Evolutionary conservation across 306 rosid species (phyloP), one percentile per base, ranked within the genome.

Genomic region (Medicago lupulina): DNA sequence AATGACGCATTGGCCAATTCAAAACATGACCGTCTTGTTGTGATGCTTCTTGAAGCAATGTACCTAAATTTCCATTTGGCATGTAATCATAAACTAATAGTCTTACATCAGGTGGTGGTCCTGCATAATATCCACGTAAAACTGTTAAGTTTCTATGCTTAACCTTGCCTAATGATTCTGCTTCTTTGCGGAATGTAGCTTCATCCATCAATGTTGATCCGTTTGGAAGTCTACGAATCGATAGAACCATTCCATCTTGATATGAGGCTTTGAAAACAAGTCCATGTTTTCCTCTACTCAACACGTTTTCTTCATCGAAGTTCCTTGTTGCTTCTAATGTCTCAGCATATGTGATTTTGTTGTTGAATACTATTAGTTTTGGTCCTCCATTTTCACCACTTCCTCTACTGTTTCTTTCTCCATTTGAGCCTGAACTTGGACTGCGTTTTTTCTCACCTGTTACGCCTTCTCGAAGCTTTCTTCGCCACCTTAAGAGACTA

Each of bases 1-100:
- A 91, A 77, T 92, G 97, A 28, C 97, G 93, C 97, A 90, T 92
- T 46, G 97, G 97, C 96, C 96, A 92, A 77, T 92, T 92, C 66
- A 92, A 77, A 4, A 92, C 94, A 73, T 92, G 97, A 0, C 97
- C 97, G 13, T 92, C 97, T 80, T 90, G 97, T 68, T 92, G 96
- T 13, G 96, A 87, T 0, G 97, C 93, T 53, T 92, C 97, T 71
- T 92, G 97, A 34, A 92, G 93, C 4, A 92, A 84, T 7, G 93
- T 92, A 5, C 89, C 93, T 1, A 92, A 41, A 81, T 90, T 92
- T 19, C 96, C 97, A 71, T 92, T 92, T 4, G 97, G 97, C 97
- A 92, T 92, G 88, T 92, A 92, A 71, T 92, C 96, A 11, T 88
- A 92, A 18, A 90, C 92, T 7, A 90, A 83, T 10, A 92, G 88